A percentile compares a stretch with the other conserved stretches of the same genome.
These are phyloP conservation scores for Coniochaeta prunicola DNA, from an alignment of 2,329 filamentous ascomycete species.

Conservation along the genomic window DNA sequence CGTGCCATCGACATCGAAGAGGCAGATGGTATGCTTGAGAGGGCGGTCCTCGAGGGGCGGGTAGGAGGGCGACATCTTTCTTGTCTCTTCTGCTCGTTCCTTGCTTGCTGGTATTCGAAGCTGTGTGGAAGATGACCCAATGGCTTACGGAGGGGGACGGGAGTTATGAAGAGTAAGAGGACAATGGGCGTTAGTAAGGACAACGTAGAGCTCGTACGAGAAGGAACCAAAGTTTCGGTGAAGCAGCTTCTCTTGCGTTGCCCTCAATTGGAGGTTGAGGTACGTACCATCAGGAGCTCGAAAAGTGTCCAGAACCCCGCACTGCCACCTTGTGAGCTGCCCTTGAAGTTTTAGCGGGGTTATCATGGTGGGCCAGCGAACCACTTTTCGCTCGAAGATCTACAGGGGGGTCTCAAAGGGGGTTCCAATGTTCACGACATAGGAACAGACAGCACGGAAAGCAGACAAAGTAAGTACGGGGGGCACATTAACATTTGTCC, in stretches of 20 bases:
- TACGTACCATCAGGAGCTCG: neutral
- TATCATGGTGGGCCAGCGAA: neutral
- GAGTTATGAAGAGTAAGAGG: neutral
- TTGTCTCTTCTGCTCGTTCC: neutral
- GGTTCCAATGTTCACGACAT: no score
- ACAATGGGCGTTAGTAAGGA: neutral
- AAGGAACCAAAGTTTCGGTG: neutral
- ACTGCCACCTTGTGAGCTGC: neutral
- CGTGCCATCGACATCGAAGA: slow-evolving; percentile 96
- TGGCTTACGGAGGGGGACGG: neutral
- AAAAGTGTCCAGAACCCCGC: neutral
- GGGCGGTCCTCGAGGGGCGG: slow-evolving; percentile 77
- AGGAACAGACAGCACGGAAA: no score
- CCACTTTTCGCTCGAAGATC: neutral
- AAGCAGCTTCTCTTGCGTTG: neutral
- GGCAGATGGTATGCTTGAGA: slow-evolving; percentile 84
- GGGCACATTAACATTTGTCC: no score
- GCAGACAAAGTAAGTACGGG: no score
- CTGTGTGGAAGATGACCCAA: neutral
- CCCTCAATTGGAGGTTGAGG: neutral
- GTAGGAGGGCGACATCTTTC: slow-evolving; percentile 43
- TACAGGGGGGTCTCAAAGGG: neutral
- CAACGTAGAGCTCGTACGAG: neutral
- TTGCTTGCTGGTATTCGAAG: neutral
- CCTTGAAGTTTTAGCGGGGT: neutral